Base-by-base conservation (phyloP, 2,329 filamentous ascomycete genomes). In the Ophiostoma pallidulum region DNA sequence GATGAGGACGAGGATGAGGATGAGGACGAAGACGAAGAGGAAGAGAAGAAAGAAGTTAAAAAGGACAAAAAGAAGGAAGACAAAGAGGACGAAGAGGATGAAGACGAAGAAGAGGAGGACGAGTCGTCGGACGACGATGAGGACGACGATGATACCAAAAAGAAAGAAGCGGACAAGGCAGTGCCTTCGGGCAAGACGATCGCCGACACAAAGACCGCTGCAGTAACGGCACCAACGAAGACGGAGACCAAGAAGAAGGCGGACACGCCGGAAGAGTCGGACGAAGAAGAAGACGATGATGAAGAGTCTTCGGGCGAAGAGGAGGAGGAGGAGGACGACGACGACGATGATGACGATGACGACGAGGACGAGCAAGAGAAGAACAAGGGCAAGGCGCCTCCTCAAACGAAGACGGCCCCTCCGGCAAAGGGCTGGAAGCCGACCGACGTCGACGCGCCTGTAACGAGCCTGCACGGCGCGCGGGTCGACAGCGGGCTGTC, bases 351-450 rank as follows among this genome's bases (percentile, higher is more conserved):
- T 33, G 29, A 49, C 28, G 53, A 42, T 12, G 47, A 50, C 16
- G 41, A 45, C 18, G 33, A 51, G 14, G 41, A 55, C 7, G 52
- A 49, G 4, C 49, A 55, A 24, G 56, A 57, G 14, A 52, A 58
- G 18, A 54, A 56, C 2, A 45, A 52, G 12, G 62, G 24, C 24
- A 28, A 28, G 24, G 24, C 24, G 24, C 5, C 24, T 5, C 24
- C 24, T 6, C 24, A 28, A 10, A 28, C 5, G 24, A 28, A 28
- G 24, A 5, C 24, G 24, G 24, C 24, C 24, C 24, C 24, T 10
- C 5, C 5, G 24, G 5, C 24, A 10, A 60, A 55, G 29, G 58
- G 53, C 41, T 73, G 69, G 70, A 68, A 65, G 53, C 59, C 66
- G 5, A 61, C 59, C 14, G 59, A 61, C 42, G 58, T 60, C 3